phyloP scores from a whole-genome alignment of 2,329 filamentous ascomycete species.

The Pyricularia grisea region DNA sequence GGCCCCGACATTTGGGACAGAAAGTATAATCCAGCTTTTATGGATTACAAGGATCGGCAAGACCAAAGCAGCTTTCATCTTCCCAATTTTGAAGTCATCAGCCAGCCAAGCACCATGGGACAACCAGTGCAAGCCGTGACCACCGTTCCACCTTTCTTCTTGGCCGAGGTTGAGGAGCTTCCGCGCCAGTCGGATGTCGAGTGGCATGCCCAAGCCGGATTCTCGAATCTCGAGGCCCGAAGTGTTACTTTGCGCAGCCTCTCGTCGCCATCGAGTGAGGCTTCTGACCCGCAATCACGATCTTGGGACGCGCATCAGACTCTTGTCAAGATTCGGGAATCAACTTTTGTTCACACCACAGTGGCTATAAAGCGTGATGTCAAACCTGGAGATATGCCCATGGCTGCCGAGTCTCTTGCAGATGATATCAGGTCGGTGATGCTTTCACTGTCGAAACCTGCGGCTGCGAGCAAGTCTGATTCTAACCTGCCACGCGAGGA shows the following conservation, averaged over 20 bases:
- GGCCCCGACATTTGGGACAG: conserved; percentile 61
- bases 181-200: conserved; percentile 69
- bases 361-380: not conserved
- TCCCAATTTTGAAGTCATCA: conserved; percentile 41
- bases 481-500: not conserved
- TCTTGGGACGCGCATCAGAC: conserved; percentile 1
- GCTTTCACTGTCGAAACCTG: not conserved
- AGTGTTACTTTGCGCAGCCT: conserved; percentile 5
- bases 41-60: conserved; percentile 24
- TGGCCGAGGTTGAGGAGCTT: conserved; percentile 66
- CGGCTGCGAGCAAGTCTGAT: not conserved
- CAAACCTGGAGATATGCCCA: not conserved
- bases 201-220: conserved; percentile 66
- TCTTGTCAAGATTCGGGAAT: not conserved
- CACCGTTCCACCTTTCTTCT: conserved; percentile 57
- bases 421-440: not conserved
- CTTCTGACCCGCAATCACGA: not conserved
- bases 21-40: conserved; percentile 45
- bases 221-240: conserved; percentile 24
- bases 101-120: conserved; percentile 16
- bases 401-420: not conserved
- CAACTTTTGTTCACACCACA: conserved; percentile 1
- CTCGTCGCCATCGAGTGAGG: not conserved
- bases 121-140: conserved; percentile 12
- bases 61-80: conserved; percentile 21